Base-by-base conservation (phyloP, 2,329 filamentous ascomycete species). In the Trichoderma gracile region DNA sequence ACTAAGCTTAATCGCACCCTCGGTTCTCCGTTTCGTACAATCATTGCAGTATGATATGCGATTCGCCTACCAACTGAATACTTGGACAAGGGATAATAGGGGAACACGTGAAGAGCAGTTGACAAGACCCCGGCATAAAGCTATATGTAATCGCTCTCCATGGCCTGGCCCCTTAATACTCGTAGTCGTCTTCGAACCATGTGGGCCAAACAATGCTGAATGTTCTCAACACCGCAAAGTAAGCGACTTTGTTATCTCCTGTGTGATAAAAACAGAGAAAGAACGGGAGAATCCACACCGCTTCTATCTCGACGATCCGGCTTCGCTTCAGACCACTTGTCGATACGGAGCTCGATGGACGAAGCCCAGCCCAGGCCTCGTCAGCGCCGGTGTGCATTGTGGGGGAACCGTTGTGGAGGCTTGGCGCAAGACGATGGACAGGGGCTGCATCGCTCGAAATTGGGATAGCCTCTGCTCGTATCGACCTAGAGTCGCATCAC, bases 381-480 rank as follows among this genome's bases (percentile, higher is more conserved):
- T 33, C 2, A 52, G 23, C 15, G 14, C n/a, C 38, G 2, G 38
- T 10, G 38, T 21, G 33, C n/a, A 38, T 4, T 30, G 47, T 17
- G 53, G 53, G 33, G 21, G 33, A 27, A 14, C 33, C 12, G 15
- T 55, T 4, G 23, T 38, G 9, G 38, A 55, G 53, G 8, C 33
- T 43, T 27, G 38, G 53, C 38, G 38, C 19, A 38, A n/a, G n/a
- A n/a, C 27, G 33, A 42, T n/a, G 38, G 38, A n/a, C 33, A 15
- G 53, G 53, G 52, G 52, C 7, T 27, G 8, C 30, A 21, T 53
- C 8, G 49, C 49, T 21, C 17, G 17, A 52, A 52, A 43, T 38
- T 38, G 38, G 33, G 19, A 42, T 42, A n/a, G 33, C 21, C 33
- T 43, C 42, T 43, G 23, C 21, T 55, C 53, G 54, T 56, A 45